Evolutionary conservation across 2,329 filamentous ascomycete genomes (phyloP), one percentile per base, ranked within the genome.

Genomic region (Epichloe uncinata): DNA sequence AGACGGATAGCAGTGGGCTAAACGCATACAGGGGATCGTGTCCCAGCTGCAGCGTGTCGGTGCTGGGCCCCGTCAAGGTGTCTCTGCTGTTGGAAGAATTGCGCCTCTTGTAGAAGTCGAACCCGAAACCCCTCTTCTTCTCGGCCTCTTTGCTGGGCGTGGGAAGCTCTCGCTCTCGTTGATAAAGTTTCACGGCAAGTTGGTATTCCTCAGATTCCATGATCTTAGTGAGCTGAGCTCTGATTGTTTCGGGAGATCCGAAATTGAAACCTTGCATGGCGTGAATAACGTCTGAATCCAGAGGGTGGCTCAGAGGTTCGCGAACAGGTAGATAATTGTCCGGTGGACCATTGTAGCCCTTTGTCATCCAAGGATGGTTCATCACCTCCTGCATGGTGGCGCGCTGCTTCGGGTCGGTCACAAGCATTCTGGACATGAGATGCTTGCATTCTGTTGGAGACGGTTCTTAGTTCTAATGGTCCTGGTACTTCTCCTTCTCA

Each of bases 231-330:
- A 98, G 76, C 62, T 96, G 87, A 3, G 79, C 72, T 50, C 79
- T 83, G 61, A 98, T 96, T 50, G 80, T 79, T 48, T 96, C 89
- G 1, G 88, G 78, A 0, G 87, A 78, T 1, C 93, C 93, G 69
- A 97, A 98, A 65, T 97, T 95, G 65, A 98, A 98, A 2, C 93
- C 93, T 22, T 89, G 94, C 93, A 98, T 98, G 58, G 87, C 90
- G 45, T 87, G 80, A 50, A 98, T 79, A 4, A 97, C 84, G 42
- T 86, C 83, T 2, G 78, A 73, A 61, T 97, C 91, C 9, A 98
- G 71, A 5, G 91, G 90, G 13, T 94, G 71, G 37, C 85, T 79
- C n/a, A 97, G 67, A 2, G 93, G 88, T 58, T 95, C 91, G 45
- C 93, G 84, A 34, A 72, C 68, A 3, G 90, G 90, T 2, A 98